Evolutionary conservation across 2,329 filamentous ascomycete species (phyloP).

Genomic region (Fusarium mangiferae): DNA sequence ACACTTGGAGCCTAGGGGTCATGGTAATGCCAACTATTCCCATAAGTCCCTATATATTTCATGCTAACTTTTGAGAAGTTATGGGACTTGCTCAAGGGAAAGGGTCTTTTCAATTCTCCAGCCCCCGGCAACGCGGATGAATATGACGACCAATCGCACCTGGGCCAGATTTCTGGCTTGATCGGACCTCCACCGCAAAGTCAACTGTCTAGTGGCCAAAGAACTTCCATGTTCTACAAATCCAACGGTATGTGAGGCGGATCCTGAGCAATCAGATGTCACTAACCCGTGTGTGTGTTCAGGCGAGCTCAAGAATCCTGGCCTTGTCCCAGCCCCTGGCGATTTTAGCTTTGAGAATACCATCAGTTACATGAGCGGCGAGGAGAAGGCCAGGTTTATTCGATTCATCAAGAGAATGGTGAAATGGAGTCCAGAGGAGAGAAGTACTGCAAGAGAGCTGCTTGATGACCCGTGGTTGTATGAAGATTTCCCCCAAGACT

Average conservation of each 20-base stretch:
- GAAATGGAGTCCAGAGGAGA: constrained; percentile 44
- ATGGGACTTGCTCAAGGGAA: constrained; percentile 23
- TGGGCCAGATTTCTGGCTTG: constrained; percentile 14
- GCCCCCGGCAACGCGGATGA: neutral
- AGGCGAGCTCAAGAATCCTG: constrained; percentile 37
- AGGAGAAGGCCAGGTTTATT: constrained; percentile 40
- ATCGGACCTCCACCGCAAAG: neutral
- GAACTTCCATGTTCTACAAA: neutral
- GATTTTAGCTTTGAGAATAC: constrained; percentile 24
- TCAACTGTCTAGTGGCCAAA: neutral
- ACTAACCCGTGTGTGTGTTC: neutral
- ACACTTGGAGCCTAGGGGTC: constrained; percentile 43
- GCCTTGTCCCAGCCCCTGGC: constrained; percentile 33
- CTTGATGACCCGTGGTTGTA: constrained; percentile 46
- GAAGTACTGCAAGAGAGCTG: constrained; percentile 45
- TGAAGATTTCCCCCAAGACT: neutral
- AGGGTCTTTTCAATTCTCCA: constrained; percentile 4
- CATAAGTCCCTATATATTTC: constrained; percentile 24
- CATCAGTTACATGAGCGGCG: neutral
- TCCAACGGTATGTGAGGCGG: neutral
- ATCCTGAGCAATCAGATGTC: neutral
- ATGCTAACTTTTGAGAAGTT: neutral
- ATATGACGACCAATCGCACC: constrained; percentile 14
- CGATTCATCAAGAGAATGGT: constrained; percentile 46
- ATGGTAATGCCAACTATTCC: constrained; percentile 36